Evolutionary conservation across 306 rosid genomes (phyloP).

Genomic region (Cicer yamashitae): DNA sequence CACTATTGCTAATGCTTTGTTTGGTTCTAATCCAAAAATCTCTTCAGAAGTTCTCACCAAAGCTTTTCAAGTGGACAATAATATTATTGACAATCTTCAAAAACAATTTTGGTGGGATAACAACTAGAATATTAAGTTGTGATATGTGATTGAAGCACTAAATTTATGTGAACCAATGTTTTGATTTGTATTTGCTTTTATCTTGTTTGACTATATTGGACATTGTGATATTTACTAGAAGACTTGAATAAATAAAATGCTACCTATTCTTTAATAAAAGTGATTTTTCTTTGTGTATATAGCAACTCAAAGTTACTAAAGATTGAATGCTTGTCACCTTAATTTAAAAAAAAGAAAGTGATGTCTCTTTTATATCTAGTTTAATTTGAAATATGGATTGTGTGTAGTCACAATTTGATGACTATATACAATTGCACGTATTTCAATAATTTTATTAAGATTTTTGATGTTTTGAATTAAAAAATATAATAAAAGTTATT

Average conservation of each 20-base stretch:
- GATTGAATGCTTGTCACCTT: too few species aligned
- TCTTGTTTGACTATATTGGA: neutral
- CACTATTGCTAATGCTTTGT: slow-evolving; percentile 36
- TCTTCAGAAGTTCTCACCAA: slow-evolving; percentile 38
- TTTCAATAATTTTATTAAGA: too few species aligned
- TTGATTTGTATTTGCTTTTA: neutral
- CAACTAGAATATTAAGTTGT: neutral
- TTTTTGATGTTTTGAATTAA: too few species aligned
- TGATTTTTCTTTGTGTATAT: too few species aligned
- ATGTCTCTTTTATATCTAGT: too few species aligned
- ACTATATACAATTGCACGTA: too few species aligned
- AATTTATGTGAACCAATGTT: neutral
- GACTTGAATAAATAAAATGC: neutral
- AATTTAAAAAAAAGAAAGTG: too few species aligned
- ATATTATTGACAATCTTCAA: slow-evolving; percentile 17
- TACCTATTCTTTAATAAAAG: too few species aligned
- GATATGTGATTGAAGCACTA: neutral
- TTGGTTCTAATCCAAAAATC: slow-evolving; percentile 49
- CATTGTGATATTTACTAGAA: neutral
- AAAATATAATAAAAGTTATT: too few species aligned
- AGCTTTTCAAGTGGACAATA: slow-evolving; percentile 48
- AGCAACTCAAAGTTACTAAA: too few species aligned
- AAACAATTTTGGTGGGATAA: slow-evolving; percentile 39
- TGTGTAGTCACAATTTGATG: too few species aligned
- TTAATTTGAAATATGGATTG: too few species aligned